Conservation (phyloP, 2,329 filamentous ascomycete genomes). For the Trichoderma asperellum region DNA sequence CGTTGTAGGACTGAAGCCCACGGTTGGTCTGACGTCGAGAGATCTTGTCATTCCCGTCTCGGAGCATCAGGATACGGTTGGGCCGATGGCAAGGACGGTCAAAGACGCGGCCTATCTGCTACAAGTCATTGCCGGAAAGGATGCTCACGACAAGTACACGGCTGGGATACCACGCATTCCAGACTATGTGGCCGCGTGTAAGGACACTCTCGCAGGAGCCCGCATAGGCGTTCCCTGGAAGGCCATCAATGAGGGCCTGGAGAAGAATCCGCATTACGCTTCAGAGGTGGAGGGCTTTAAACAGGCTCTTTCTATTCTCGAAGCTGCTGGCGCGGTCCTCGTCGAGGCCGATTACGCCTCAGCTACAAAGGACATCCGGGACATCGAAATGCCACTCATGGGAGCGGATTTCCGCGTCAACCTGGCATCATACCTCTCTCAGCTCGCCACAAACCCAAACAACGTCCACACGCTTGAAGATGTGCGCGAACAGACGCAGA, state of each 20-base stretch:
- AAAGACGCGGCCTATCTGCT: conserved; percentile 65
- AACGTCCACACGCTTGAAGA: conserved; percentile 55
- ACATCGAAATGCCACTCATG: conserved; percentile 48
- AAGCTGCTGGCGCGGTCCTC: conserved; percentile 61
- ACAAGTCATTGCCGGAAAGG: conserved; percentile 64
- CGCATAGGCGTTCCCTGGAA: conserved; percentile 68
- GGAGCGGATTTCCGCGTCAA: conserved; percentile 63
- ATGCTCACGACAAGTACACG: conserved; percentile 64
- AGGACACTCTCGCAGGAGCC: conserved; percentile 57
- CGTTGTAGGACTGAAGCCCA: conserved; percentile 69
- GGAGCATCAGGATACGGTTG: conserved; percentile 65
- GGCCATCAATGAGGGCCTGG: conserved; percentile 47
- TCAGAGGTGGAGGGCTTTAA: conserved; percentile 55
- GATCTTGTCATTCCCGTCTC: conserved; percentile 67
- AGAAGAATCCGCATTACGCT: conserved; percentile 29
- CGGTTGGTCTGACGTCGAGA: conserved; percentile 65
- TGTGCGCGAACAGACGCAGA: conserved; percentile 59
- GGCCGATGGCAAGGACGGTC: conserved; percentile 64
- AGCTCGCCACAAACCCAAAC: conserved; percentile 60
- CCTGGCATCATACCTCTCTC: conserved; percentile 58
- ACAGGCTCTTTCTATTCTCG: conserved; percentile 53
- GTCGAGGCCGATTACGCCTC: conserved; percentile 53
- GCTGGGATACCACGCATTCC: conserved; percentile 49
- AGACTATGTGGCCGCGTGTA: conserved; percentile 63
- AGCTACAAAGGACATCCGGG: neutral